Base-by-base conservation (phyloP, 1,284 basidiomycete species). In the Rhizoctonia solani region DNA sequence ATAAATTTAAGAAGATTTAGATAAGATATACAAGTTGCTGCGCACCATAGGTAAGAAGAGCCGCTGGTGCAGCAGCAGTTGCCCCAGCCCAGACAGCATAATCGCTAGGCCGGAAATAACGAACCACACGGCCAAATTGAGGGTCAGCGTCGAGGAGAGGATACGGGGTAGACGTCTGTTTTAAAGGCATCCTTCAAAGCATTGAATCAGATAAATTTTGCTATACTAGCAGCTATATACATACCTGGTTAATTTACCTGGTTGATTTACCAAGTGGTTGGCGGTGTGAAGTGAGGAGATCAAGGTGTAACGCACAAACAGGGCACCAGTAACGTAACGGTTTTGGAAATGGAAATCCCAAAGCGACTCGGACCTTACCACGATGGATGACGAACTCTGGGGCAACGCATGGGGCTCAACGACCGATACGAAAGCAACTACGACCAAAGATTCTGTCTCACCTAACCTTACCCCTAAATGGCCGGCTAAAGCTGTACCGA, bases 141-240 rank as follows among this genome's bases (percentile, higher is more conserved):
- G 96, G 96, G 82, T 99, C 97, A 1, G 86, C 81, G 79, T 98
- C 95, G 79, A 95, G 89, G 78, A 93, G 87, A 55, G 91, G 92
- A 78, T 88, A 93, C 29, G 86, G 85, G 25, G 87, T 86, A 73
- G 84, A 80, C 69, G 88, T 81, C 74, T 86, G 81, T 79, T 89
- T 90, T 77, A 85, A 79, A 69, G 87, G 86, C 88, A 92, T 91
- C 71, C 77, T 77, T 42, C 11, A 58, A 29, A 30, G 21, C 6
- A 19, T 23, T 47, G 23, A 4, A 6, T 37, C 29, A 42, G 34
- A 4, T 11, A 21, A 25, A 3, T 14, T n/a, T 37, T 2, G 32
- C 16, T 4, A 2, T 39, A 19, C 8, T 14, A 27, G 21, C 27
- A 34, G 25, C 5, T 9, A 25, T 23, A 47, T 50, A 39, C 58